phyloP scores from a whole-genome alignment of 2,329 filamentous ascomycete genomes.

The Hymenoscyphus salicellus region DNA sequence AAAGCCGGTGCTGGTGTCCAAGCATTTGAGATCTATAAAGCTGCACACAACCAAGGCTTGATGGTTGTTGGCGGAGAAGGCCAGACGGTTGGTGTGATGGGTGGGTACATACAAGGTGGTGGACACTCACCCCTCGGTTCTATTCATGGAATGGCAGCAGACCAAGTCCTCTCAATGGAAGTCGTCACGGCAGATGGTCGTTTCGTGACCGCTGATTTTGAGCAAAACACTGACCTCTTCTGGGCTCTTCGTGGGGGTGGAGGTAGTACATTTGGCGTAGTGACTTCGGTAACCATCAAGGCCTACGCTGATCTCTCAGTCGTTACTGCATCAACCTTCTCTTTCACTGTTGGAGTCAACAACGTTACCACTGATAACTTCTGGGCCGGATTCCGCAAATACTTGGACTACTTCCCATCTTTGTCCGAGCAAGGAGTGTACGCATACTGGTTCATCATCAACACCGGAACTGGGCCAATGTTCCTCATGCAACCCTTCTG shows the following conservation, averaged over 20 bases:
- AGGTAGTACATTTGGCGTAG: conserved; percentile 54
- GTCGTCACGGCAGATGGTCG: conserved; percentile 52
- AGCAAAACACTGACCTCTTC: conserved; percentile 56
- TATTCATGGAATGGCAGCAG: conserved; percentile 55
- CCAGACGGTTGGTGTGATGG: conserved; percentile 23
- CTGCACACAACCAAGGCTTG: conserved; percentile 44
- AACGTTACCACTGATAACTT: conserved; percentile 43
- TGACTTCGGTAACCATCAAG: conserved; percentile 51
- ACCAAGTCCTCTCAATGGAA: conserved; percentile 57
- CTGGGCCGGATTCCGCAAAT: conserved; percentile 52
- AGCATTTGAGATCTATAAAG: conserved; percentile 43
- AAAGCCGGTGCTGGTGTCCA: conserved; percentile 51
- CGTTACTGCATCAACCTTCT: conserved; percentile 29
- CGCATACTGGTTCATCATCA: conserved; percentile 26
- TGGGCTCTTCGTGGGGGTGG: conserved; percentile 62
- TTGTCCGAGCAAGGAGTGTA: conserved; percentile 36
- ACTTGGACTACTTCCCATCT: conserved; percentile 44
- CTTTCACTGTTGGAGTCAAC: not conserved
- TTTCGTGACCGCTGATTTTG: conserved; percentile 49
- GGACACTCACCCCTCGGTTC: conserved; percentile 56
- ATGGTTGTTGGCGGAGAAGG: conserved; percentile 52
- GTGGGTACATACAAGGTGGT: conserved; percentile 58
- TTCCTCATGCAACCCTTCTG: conserved; percentile 36
- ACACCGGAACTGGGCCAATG: conserved; percentile 35
- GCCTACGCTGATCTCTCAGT: conserved; percentile 45